Evolutionary conservation across 495 filamentous ascomycete genomes (phyloP).

Genomic region (Hypoxylon fuscum): DNA sequence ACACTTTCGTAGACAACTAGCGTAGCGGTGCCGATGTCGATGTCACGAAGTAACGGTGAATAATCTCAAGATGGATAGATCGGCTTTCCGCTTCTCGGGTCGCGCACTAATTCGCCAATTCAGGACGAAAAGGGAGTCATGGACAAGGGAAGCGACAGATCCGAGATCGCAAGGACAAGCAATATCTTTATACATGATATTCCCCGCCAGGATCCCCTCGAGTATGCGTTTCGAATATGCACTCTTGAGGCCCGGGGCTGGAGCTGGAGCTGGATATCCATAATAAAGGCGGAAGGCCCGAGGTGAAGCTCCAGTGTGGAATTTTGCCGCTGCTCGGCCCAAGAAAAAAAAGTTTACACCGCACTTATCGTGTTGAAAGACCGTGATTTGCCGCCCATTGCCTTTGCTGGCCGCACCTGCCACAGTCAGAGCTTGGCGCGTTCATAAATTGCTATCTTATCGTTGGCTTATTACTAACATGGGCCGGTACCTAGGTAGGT

Average conservation of each 20-base stretch:
- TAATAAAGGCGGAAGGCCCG: constrained; percentile 9
- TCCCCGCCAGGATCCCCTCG: neutral
- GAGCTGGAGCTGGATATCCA: constrained; percentile 3
- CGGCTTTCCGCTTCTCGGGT: constrained; percentile 31
- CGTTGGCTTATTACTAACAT: neutral
- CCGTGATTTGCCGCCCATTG: constrained; percentile 44
- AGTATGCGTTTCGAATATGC: neutral
- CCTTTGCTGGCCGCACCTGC: constrained; percentile 35
- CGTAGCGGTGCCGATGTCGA: constrained; percentile 20
- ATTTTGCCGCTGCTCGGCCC: constrained; percentile 35
- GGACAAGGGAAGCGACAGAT: constrained; percentile 9
- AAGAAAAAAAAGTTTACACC: constrained; percentile 12
- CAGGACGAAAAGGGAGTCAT: constrained; percentile 7
- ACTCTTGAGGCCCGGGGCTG: constrained; percentile 1
- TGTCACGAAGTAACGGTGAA: constrained; percentile 17
- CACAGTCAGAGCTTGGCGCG: constrained; percentile 21
- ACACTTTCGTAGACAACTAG: neutral
- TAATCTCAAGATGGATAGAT: constrained; percentile 1
- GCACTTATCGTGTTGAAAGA: too few relatives aligned
- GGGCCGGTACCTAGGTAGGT: neutral
- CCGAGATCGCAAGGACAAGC: constrained; percentile 31
- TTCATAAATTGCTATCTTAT: constrained; percentile 30
- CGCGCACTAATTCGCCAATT: constrained; percentile 4
- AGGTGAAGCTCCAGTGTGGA: constrained; percentile 30
- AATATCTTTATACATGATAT: constrained; percentile 2